Evolutionary conservation across 192 early-diverging fungal species (phyloP).

Genomic region (Coemansia sp.): DNA sequence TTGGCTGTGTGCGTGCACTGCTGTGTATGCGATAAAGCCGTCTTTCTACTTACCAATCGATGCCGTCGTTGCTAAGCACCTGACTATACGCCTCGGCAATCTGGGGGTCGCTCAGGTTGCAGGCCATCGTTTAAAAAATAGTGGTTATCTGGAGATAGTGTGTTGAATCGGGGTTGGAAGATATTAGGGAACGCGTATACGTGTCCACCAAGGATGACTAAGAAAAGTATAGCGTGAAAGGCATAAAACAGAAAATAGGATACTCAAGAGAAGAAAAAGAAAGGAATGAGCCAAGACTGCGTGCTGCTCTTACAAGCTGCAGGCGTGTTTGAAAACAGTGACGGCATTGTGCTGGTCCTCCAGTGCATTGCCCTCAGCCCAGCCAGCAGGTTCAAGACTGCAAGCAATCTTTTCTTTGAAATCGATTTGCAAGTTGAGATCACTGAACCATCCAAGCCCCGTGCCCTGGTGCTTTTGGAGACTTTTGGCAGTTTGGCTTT

Average conservation of each 20-base stretch:
- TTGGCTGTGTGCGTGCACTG: background rate
- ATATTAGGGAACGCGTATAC: background rate
- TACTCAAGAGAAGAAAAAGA: constrained; percentile 1
- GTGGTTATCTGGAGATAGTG: background rate
- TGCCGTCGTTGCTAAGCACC: constrained; percentile 31
- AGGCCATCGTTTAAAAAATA: constrained; percentile 26
- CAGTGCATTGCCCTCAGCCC: background rate
- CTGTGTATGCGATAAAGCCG: background rate
- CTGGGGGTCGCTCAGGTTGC: constrained; percentile 36
- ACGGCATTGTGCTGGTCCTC: background rate
- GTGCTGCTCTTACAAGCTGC: background rate
- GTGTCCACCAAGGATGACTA: constrained; percentile 9
- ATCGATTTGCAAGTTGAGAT: background rate
- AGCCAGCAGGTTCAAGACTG: background rate
- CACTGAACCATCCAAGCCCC: background rate
- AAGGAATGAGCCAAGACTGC: background rate
- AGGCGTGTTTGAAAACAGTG: background rate
- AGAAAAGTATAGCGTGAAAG: background rate
- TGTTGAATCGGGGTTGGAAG: background rate
- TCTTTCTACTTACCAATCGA: constrained; percentile 38
- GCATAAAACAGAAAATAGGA: constrained; percentile 2
- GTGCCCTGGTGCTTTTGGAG: background rate
- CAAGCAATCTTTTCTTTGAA: background rate
- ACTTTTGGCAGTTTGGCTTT: background rate
- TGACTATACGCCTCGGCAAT: constrained; percentile 41